Evolutionary conservation across 2,329 filamentous ascomycete species (phyloP), one percentile per base, ranked within the genome.

Genomic region (Aspergillus felis): DNA sequence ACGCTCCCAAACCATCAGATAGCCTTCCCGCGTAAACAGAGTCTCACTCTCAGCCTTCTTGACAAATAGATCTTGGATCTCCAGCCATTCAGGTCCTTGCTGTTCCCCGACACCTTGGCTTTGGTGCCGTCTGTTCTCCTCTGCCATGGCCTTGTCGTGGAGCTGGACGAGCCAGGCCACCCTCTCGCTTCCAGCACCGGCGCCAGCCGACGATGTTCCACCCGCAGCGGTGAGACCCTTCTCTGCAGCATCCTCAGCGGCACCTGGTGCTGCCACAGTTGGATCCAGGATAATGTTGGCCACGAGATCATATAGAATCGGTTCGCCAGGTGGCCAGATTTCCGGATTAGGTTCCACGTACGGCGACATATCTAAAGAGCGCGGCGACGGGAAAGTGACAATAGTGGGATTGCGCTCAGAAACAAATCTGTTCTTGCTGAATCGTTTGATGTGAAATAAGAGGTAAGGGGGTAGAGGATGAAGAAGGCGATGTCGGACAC

Each of bases 141-240:
- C 74, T 1, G 71, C 66, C 68, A 76, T 83, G 25, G 86, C 88
- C 70, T 90, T 88, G 70, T 96, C 90, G 66, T 87, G 82, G 52
- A 99, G 77, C 78, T 99, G 94, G 24, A 92, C 91, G 72, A 95
- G 92, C 92, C 94, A 99, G 12, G 92, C 91, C 73, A 96, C 95
- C 77, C 90, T 90, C 76, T 97, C 92, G 48, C 87, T 90, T 65
- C 91, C 92, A 50, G 93, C 92, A 54, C 95, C 92, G 1, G 96
- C 92, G 53, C 85, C 87, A 62, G 73, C 68, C 10, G 75, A 75
- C 4, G 77, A 70, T 7, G 68, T 65, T 25, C 74, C 74, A 3
- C 69, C 71, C 12, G 72, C 75, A 32, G 75, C 72, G 38, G 70
- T 69, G 24, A 74, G 61, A 24, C 72, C 72, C 53, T 73, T 75